These are phyloP conservation scores for Agaricales sp. DNA, from an alignment of 1,284 basidiomycete genomes.

Conservation along the genomic window DNA sequence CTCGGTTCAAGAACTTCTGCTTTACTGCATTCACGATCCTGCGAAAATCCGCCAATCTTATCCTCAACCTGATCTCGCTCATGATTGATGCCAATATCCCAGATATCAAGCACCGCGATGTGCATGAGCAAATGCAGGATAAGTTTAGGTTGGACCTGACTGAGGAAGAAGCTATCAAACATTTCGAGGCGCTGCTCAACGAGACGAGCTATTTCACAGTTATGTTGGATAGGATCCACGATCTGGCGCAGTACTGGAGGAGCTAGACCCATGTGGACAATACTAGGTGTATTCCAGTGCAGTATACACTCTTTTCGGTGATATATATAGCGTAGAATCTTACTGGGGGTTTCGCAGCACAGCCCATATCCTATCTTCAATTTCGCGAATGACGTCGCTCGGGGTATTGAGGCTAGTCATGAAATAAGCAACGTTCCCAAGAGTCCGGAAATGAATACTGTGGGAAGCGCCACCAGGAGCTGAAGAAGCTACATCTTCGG, in stretches of 20 bases:
- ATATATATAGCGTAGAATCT: background rate
- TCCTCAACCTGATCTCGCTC: constrained; percentile 90
- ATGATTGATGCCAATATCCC: constrained; percentile 99
- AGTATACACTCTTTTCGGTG: too few species aligned
- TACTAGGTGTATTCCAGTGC: background rate
- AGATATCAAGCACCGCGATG: constrained; percentile 90
- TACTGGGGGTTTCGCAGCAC: constrained; percentile 15
- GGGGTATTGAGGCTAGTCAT: constrained; percentile 85
- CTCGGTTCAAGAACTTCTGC: constrained; percentile 91
- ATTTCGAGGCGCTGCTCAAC: constrained; percentile 89
- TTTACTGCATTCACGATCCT: constrained; percentile 95
- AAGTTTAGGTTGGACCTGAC: constrained; percentile 93
- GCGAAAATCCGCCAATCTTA: constrained; percentile 95
- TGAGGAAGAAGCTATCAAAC: constrained; percentile 95
- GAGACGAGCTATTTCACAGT: constrained; percentile 93
- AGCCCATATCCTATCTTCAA: constrained; percentile 54
- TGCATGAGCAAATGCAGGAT: constrained; percentile 84
- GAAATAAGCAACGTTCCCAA: constrained; percentile 91
- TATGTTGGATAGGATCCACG: constrained; percentile 88
- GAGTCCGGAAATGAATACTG: constrained; percentile 78
- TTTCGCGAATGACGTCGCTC: constrained; percentile 34
- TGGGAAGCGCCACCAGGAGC: constrained; percentile 52
- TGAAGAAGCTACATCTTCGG: constrained; percentile 20
- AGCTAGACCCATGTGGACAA: constrained; percentile 26
- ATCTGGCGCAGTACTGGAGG: constrained; percentile 77